phyloP scores from a whole-genome alignment of 1,139 yeast species.

The Geotrichum siamense region DNA sequence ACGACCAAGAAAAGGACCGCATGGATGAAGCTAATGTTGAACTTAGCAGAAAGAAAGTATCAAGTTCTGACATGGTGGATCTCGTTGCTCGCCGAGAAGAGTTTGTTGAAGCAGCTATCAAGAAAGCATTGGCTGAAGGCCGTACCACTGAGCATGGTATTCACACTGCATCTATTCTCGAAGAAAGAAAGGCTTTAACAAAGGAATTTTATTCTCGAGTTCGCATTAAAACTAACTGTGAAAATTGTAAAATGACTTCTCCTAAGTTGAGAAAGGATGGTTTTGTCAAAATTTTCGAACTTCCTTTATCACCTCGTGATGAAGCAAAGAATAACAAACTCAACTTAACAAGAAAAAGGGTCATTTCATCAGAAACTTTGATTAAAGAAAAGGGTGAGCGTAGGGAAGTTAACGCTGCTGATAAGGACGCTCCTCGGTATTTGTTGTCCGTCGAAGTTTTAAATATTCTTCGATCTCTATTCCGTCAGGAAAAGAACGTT shows the following conservation, averaged over 20 bases:
- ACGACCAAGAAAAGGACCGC: slow-evolving; percentile 7
- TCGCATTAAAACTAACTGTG: slow-evolving; percentile 78
- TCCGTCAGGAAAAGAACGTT: slow-evolving; percentile 49
- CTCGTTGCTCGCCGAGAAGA: slow-evolving; percentile 54
- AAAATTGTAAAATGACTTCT: slow-evolving; percentile 91
- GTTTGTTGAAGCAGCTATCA: slow-evolving; percentile 64
- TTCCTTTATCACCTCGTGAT: slow-evolving; percentile 76
- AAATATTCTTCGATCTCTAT: slow-evolving; percentile 67
- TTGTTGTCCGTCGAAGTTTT: slow-evolving; percentile 82
- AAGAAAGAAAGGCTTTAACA: slow-evolving; percentile 73
- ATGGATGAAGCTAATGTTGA: slow-evolving; percentile 22
- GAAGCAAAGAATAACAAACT: slow-evolving; percentile 47
- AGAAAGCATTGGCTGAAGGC: slow-evolving; percentile 72
- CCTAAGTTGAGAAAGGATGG: slow-evolving; percentile 96
- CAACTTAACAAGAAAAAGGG: slow-evolving; percentile 46
- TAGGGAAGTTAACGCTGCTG: slow-evolving; percentile 24
- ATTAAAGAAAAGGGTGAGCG: slow-evolving; percentile 16
- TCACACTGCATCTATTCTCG: slow-evolving; percentile 75
- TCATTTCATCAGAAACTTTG: slow-evolving; percentile 45
- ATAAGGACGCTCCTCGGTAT: slow-evolving; percentile 52
- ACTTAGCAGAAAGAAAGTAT: slow-evolving; percentile 17
- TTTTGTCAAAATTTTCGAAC: slow-evolving; percentile 83
- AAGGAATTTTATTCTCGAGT: slow-evolving; percentile 70
- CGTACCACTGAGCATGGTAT: slow-evolving; percentile 60
- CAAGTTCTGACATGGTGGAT: slow-evolving; percentile 33